Evolutionary conservation across 2,329 filamentous ascomycete species (phyloP).

Genomic region (Aspergillus cejpii): DNA sequence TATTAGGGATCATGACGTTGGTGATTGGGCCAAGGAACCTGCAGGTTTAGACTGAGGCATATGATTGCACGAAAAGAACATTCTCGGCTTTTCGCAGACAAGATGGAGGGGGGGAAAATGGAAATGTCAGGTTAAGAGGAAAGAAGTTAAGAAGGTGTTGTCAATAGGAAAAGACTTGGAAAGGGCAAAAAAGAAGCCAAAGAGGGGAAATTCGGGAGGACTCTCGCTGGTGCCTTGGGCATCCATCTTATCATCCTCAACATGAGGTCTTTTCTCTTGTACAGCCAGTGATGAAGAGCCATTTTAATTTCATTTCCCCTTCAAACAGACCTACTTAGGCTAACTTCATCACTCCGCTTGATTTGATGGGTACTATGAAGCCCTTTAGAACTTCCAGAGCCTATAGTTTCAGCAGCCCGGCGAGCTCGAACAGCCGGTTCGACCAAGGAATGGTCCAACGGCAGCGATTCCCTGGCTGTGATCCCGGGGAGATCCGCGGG

Average conservation of each 20-base stretch:
- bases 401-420: no score
- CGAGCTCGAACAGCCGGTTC: no score
- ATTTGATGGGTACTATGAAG: no score
- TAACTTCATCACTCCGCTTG: no score
- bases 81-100: conserved; percentile 14
- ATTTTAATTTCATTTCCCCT: neutral
- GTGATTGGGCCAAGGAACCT: conserved; percentile 14
- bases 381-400: no score
- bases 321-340: no score
- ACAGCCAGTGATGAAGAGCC: neutral
- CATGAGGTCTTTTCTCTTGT: neutral
- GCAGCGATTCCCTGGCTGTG: neutral
- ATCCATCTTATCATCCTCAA: neutral
- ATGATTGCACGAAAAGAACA: conserved; percentile 11
- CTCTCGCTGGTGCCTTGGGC: neutral
- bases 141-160: no score
- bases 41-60: conserved; percentile 5
- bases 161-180: no score
- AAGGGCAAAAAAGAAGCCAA: neutral
- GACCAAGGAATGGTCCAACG: neutral
- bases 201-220: neutral
- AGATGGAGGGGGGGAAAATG: neutral
- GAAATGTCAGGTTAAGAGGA: conserved; percentile 1
- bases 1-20: conserved; percentile 7
- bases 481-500: neutral